Evolutionary conservation across 75 land plant genomes (phyloP).

Genomic region (Pinus albicaulis): DNA sequence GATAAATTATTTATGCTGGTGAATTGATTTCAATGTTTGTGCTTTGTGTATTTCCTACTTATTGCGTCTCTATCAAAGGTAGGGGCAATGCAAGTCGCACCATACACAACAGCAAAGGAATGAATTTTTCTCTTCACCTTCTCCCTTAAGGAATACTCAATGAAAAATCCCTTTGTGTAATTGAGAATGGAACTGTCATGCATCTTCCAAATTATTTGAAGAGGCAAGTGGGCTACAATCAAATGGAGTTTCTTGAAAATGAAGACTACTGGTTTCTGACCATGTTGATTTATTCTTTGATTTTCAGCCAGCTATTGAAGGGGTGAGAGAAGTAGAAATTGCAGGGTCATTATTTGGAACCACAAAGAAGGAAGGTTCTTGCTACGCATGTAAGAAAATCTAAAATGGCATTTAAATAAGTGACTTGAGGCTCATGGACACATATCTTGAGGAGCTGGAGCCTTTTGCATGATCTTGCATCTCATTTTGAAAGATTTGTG

Average conservation of each 20-base stretch:
- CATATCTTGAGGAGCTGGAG: conserved; percentile 75
- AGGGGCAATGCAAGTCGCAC: conserved; percentile 99
- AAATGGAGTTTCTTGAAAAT: conserved; percentile 59
- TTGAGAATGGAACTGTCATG: conserved; percentile 93
- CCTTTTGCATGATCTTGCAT: conserved; percentile 73
- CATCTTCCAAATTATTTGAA: conserved; percentile 66
- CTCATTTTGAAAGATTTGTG: conserved; percentile 64
- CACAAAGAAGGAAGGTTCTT: conserved; percentile 84
- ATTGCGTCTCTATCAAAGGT: conserved; percentile 45
- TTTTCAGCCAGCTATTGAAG: conserved; percentile 83
- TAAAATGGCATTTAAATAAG: conserved; percentile 83
- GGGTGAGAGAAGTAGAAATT: conserved; percentile 85
- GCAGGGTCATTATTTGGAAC: conserved; percentile 85
- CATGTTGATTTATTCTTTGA: conserved; percentile 87
- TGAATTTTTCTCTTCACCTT: conserved; percentile 94
- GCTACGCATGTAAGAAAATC: conserved; percentile 82
- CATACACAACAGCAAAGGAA: conserved; percentile 86
- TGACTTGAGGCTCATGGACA: conserved; percentile 81
- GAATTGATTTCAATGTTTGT: too few species aligned
- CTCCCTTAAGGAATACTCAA: conserved; percentile 92
- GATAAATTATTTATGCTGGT: too few species aligned
- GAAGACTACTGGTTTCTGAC: conserved; percentile 75
- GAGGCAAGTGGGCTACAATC: conserved; percentile 68
- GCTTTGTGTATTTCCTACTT: too few species aligned
- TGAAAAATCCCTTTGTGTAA: conserved; percentile 71